Evolutionary conservation across 768 basidiomycete species (phyloP).

Genomic region (Mycena galopus): DNA sequence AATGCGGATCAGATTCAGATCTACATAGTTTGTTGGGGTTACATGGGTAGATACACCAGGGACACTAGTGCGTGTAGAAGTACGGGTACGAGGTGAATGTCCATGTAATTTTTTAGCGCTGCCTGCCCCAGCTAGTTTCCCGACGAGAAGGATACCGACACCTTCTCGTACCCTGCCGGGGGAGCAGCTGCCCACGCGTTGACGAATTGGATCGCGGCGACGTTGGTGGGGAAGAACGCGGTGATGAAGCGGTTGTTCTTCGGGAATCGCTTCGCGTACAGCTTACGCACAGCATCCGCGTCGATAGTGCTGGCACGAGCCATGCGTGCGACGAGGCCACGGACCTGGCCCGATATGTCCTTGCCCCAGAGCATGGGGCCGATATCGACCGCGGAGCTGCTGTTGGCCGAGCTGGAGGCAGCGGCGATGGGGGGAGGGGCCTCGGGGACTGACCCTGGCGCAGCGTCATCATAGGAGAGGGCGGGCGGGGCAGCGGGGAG

Average conservation of each 20-base stretch:
- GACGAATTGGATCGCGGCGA: slow-evolving; percentile 15
- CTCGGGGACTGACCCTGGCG: background rate
- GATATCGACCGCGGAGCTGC: slow-evolving; percentile 6
- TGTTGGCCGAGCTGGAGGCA: background rate
- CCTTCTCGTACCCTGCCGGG: background rate
- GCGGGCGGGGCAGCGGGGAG: background rate
- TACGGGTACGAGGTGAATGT: too few species aligned
- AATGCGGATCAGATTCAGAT: background rate
- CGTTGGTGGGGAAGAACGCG: slow-evolving; percentile 18
- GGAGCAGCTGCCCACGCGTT: slow-evolving; percentile 9
- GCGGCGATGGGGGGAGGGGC: background rate
- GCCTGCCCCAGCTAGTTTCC: slow-evolving; percentile 14
- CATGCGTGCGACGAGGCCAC: slow-evolving; percentile 12
- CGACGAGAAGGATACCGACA: slow-evolving; percentile 9
- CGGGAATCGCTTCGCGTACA: slow-evolving; percentile 9
- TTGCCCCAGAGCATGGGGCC: background rate
- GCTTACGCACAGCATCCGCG: background rate
- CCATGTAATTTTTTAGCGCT: background rate
- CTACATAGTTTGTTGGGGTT: too few species aligned
- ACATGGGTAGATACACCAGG: too few species aligned
- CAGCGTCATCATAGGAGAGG: background rate
- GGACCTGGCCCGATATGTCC: slow-evolving; percentile 8
- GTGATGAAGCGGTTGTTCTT: slow-evolving; percentile 14
- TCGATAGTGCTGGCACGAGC: background rate
- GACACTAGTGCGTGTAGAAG: too few species aligned